These are phyloP conservation scores for Pleurotus citrinopileatus DNA, from an alignment of 768 basidiomycete genomes.

Conservation along the genomic window DNA sequence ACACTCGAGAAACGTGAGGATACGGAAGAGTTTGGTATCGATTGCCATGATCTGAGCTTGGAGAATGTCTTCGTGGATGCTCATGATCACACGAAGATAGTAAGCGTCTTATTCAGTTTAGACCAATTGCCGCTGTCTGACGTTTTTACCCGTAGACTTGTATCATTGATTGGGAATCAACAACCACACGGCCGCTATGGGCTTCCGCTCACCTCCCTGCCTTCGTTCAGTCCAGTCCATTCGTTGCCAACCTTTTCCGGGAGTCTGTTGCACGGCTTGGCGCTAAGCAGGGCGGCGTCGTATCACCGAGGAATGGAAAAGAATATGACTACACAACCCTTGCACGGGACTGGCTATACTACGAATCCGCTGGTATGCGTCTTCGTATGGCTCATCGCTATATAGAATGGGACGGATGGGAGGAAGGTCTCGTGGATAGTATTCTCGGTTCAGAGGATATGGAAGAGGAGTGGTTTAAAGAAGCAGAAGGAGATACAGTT, in stretches of 20 bases:
- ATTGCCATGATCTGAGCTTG: slow-evolving; percentile 83
- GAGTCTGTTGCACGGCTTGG: slow-evolving; percentile 55
- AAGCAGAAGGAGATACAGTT: slow-evolving; percentile 22
- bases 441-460: slow-evolving; percentile 72
- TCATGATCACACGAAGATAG: slow-evolving; percentile 64
- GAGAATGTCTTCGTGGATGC: slow-evolving; percentile 85
- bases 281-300: slow-evolving; percentile 19
- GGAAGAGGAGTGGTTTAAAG: slow-evolving; percentile 71
- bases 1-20: slow-evolving; percentile 26
- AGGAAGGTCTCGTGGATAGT: slow-evolving; percentile 75
- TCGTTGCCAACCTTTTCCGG: slow-evolving; percentile 70
- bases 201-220: slow-evolving; percentile 80
- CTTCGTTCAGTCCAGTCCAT: slow-evolving; percentile 75
- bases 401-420: slow-evolving; percentile 90
- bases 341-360: slow-evolving; percentile 71
- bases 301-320: slow-evolving; percentile 12
- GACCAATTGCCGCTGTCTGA: slow-evolving; percentile 1
- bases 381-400: slow-evolving; percentile 78
- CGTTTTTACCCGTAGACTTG: slow-evolving; percentile 57
- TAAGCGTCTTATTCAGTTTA: too few species aligned
- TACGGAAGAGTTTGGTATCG: slow-evolving; percentile 70
- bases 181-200: slow-evolving; percentile 85
- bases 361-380: slow-evolving; percentile 62
- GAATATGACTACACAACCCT: slow-evolving; percentile 36
- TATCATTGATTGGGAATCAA: slow-evolving; percentile 90